Evolutionary conservation across 192 early-diverging fungal genomes (phyloP), one percentile per base, ranked within the genome.

Genomic region (Backusella circina): DNA sequence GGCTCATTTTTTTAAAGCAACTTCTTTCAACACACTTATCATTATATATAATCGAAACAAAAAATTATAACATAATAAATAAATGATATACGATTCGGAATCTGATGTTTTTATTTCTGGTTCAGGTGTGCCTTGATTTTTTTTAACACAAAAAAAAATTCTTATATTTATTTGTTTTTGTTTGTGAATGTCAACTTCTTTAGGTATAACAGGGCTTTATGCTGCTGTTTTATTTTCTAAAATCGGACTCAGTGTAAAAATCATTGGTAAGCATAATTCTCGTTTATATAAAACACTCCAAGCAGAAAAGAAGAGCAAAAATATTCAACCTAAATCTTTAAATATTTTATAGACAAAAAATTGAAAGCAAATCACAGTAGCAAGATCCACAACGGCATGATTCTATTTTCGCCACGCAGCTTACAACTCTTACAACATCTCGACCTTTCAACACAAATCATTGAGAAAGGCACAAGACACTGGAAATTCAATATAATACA

Each of bases 391-490:
- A 70, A 77, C 35, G 31, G 41, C 31, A 37, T 65, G 23, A 57
- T 76, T 21, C 30, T 77, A 28, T 54, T 65, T 23, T 72, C 76
- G 12, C 76, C 76, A 12, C 57, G 76, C 8, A 65, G 36, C 16
- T 33, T 77, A 47, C 76, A 77, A 37, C 36, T 77, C 16, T 67
- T 77, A 7, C 61, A 64, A 10, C 36, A 61, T 23, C 28, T 77
- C 0, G 71, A 67, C 33, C 31, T 77, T 51, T 44, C 44, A 7
- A n/a, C 47, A 28, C 30, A 31, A 1, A 50, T 77, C 13, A 72
- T 66, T 5, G 38, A 64, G 26, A 37, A 44, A 54, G 71, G 76
- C 38, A 26, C 65, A 47, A 35, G 65, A 21, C 76, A 77, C 50
- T 72, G 71, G 64, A 39, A 67, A 15, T 67, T 77, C 16, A 30